Evolutionary conservation across 768 basidiomycete species (phyloP).

Genomic region (Boletus subcaerulescens): DNA sequence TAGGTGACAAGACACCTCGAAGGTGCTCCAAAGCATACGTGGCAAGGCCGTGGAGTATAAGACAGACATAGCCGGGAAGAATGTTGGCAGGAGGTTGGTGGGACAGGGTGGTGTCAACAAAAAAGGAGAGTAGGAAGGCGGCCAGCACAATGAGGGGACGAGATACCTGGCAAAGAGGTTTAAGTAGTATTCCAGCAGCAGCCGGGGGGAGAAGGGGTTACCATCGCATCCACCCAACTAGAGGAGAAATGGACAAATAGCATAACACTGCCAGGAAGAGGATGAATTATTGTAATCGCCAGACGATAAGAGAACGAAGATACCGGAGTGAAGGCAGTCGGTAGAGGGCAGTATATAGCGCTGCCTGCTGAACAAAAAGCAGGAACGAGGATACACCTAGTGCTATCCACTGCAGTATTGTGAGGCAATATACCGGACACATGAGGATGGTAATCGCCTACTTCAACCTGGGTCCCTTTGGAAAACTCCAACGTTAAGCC

Average conservation of each 20-base stretch:
- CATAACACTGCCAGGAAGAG: conserved; percentile 49
- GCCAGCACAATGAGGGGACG: conserved; percentile 45
- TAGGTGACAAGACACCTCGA: conserved; percentile 52
- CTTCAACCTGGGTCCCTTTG: conserved; percentile 59
- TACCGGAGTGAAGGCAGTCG: conserved; percentile 67
- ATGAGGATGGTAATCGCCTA: conserved; percentile 30
- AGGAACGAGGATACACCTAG: conserved; percentile 65
- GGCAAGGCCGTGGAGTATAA: conserved; percentile 55
- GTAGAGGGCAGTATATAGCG: conserved; percentile 65
- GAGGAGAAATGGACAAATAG: conserved; percentile 68
- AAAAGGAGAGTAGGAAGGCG: conserved; percentile 54
- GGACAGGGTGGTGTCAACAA: conserved; percentile 50
- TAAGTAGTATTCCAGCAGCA: neutral
- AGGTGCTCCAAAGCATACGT: conserved; percentile 66
- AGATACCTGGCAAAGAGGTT: conserved; percentile 39
- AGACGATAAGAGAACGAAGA: conserved; percentile 15
- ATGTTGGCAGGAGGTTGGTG: conserved; percentile 37
- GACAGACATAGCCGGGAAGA: conserved; percentile 65
- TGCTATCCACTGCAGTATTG: conserved; percentile 58
- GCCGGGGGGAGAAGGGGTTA: conserved; percentile 49
- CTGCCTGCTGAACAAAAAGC: conserved; percentile 65
- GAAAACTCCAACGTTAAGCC: conserved; percentile 49
- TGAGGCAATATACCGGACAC: conserved; percentile 6
- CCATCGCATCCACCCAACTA: conserved; percentile 58
- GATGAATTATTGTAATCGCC: neutral